phyloP scores from a whole-genome alignment of 768 basidiomycete species.

The Leccinum subtestaceum region DNA sequence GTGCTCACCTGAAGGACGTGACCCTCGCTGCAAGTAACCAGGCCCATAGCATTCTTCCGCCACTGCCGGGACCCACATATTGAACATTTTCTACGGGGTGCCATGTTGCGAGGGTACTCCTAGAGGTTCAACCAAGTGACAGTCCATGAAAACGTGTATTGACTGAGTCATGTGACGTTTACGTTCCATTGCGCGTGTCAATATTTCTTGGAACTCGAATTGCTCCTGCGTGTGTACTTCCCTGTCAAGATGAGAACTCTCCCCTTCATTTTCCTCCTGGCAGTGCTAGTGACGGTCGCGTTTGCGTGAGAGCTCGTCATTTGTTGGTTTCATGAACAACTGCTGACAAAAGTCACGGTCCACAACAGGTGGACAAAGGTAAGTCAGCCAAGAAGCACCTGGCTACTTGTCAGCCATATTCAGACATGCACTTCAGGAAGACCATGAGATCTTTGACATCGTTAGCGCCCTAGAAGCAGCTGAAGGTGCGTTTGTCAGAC shows the following conservation, averaged over 20 bases:
- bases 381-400: constrained; percentile 7
- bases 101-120: constrained; percentile 36
- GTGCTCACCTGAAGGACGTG: constrained; percentile 78
- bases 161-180: constrained; percentile 11
- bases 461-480: constrained; percentile 75
- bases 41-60: constrained; percentile 83
- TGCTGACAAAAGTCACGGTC: constrained; percentile 1
- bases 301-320: constrained; percentile 51
- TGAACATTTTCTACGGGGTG: constrained; percentile 62
- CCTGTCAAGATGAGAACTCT: constrained; percentile 46
- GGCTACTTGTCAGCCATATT: constrained; percentile 7
- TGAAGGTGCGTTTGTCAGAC: constrained; percentile 54
- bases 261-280: constrained; percentile 46
- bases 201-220: not conserved
- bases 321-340: not conserved
- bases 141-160: not conserved
- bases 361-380: constrained; percentile 69
- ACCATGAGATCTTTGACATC: constrained; percentile 95
- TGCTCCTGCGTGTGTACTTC: not conserved
- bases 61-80: constrained; percentile 83
- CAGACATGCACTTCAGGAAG: constrained; percentile 52
- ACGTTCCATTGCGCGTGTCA: not conserved
- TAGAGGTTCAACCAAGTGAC: not conserved
- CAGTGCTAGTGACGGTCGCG: constrained; percentile 49
- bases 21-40: constrained; percentile 86